phyloP scores from a whole-genome alignment of 768 basidiomycete species.

The Russula emetica region DNA sequence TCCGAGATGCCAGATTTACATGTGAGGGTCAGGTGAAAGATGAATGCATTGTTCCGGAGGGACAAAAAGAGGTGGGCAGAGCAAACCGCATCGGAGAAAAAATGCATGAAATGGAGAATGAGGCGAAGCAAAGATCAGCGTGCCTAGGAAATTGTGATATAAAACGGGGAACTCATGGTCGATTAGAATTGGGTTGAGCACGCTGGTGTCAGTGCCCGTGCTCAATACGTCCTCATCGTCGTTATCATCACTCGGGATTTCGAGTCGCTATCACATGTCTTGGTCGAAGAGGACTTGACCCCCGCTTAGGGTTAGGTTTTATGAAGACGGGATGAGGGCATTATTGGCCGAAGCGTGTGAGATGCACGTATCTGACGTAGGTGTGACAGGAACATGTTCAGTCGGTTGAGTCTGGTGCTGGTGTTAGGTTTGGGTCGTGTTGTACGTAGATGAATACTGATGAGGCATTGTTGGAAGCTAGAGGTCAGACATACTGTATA shows the following conservation, averaged over 20 bases:
- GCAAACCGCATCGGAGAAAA: too few relatives aligned
- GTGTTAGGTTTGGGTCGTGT: too few relatives aligned
- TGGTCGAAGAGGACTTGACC: background rate
- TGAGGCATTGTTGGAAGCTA: too few relatives aligned
- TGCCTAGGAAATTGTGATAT: background rate
- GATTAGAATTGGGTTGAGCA: slow-evolving; percentile 9
- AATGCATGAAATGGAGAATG: background rate
- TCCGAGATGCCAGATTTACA: slow-evolving; percentile 11
- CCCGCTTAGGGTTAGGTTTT: background rate
- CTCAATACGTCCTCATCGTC: slow-evolving; percentile 11
- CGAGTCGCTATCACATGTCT: slow-evolving; percentile 10
- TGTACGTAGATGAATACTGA: too few relatives aligned
- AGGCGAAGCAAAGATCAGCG: slow-evolving; percentile 7
- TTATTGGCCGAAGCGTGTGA: slow-evolving; percentile 17
- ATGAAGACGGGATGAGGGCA: background rate
- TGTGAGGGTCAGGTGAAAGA: background rate
- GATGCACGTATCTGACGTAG: background rate
- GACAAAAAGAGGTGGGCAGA: too few relatives aligned
- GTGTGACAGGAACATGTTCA: too few relatives aligned
- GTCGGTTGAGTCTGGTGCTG: too few relatives aligned
- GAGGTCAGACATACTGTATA: too few relatives aligned
- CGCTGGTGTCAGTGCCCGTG: background rate
- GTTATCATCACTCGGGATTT: slow-evolving; percentile 1
- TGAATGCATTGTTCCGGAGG: too few relatives aligned
- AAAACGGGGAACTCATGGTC: slow-evolving; percentile 12